Evolutionary conservation across 2,329 filamentous ascomycete species (phyloP), one percentile per base, ranked within the genome.

Genomic region (Colletotrichum euphorbiae): DNA sequence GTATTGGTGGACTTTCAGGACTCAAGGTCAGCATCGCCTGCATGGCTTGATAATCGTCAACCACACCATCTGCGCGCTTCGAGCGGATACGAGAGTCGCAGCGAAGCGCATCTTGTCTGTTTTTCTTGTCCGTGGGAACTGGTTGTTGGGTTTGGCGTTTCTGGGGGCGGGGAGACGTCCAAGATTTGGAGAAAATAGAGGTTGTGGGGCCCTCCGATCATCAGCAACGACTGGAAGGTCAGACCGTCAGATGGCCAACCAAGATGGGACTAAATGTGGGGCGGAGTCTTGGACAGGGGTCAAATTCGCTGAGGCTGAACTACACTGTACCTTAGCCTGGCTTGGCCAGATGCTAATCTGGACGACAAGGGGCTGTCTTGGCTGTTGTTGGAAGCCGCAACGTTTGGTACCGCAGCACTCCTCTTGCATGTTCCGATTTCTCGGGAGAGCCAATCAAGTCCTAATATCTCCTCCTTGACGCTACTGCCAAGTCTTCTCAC

Each of bases 331-430:
- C 24, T 28, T 28, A 69, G 51, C 51, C 43, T n/a, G 43, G 48
- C 38, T 56, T 69, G 19, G 62, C 11, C 43, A 55, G 42, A 62
- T 69, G 62, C 57, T 69, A 69, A 69, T 66, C 62, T 67, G 40
- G 62, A 69, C 67, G 55, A 56, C 52, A n/a, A 36, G 51, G 45
- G 36, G 36, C 28, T 28, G 62, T 61, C 54, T 48, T 52, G 24
- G 11, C 46, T 36, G 24, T 55, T 48, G 21, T 33, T 19, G 57
- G 17, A 28, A 12, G 38, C 19, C 56, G 45, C 15, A 31, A 33
- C 28, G 56, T 69, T 62, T 69, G 67, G 50, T 31, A 45, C 28
- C 28, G 28, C 28, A 28, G 28, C 7, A 28, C 28, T 28, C 7
- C 24, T 57, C 46, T 56, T 61, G 67, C 62, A 69, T 38, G 13